Percentiles rank a stretch among this genome's conserved stretches.
These are phyloP conservation scores for Colletotrichum gloeosporioides DNA, from an alignment of 2,329 filamentous ascomycete genomes.

Conservation along the genomic window DNA sequence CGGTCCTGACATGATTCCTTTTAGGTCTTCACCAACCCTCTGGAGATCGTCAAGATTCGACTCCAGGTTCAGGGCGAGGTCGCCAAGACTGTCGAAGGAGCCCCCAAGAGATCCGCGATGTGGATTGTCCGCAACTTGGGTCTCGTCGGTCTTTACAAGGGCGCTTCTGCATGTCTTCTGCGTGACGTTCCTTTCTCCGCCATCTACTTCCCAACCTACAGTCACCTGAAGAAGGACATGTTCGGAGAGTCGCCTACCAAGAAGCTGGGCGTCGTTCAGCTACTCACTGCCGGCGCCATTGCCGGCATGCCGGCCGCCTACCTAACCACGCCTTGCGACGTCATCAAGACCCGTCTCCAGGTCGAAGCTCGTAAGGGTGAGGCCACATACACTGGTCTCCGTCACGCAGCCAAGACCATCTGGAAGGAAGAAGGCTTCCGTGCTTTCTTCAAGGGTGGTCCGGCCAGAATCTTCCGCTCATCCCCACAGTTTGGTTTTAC, in stretches of 20 bases:
- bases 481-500: conserved; percentile 99
- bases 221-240: conserved; percentile 89
- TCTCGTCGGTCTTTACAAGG: conserved; percentile 95
- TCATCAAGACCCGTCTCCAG: conserved; percentile 98
- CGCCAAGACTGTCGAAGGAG: conserved; percentile 81
- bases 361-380: conserved; percentile 98
- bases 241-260: conserved; percentile 90
- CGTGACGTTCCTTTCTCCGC: conserved; percentile 97
- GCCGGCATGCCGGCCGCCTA: conserved; percentile 92
- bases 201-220: conserved; percentile 98
- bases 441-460: conserved; percentile 98
- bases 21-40: conserved; percentile 93
- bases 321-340: conserved; percentile 95
- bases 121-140: conserved; percentile 98
- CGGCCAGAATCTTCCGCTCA: conserved; percentile 91
- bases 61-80: conserved; percentile 97
- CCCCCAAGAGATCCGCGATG: conserved; percentile 89
- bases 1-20: conserved; percentile 16
- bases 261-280: conserved; percentile 87
- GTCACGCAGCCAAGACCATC: conserved; percentile 85
- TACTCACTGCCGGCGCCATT: conserved; percentile 93
- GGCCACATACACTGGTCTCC: conserved; percentile 82
- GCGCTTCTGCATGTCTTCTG: conserved; percentile 89
- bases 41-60: conserved; percentile 99
- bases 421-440: conserved; percentile 90